phyloP scores from a whole-genome alignment of 306 rosid species.

The Hippophae gyantsensis region DNA sequence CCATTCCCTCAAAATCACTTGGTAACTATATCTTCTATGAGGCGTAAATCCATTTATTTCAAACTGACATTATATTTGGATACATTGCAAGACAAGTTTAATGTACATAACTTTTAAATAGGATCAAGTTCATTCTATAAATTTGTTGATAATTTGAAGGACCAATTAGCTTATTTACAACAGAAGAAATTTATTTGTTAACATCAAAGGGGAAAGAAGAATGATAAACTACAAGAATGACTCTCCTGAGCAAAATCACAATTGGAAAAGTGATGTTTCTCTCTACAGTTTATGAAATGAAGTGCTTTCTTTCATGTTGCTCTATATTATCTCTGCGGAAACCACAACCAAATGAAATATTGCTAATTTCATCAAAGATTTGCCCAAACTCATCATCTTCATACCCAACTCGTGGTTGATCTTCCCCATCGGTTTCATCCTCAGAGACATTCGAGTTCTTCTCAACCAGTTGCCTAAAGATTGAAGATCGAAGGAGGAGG shows the following conservation, averaged over 20 bases:
- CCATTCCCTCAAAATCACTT: too few species aligned
- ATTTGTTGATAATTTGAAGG: not conserved
- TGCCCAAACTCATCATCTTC: constrained; percentile 36
- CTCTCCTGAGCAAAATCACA: not conserved
- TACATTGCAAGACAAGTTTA: too few species aligned
- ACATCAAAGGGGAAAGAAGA: too few species aligned
- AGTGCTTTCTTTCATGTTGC: constrained; percentile 39
- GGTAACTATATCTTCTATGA: too few species aligned
- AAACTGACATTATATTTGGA: too few species aligned
- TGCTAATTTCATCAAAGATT: constrained; percentile 32
- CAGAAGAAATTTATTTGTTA: not conserved
- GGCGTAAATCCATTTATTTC: too few species aligned
- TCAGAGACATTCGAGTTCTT: constrained; percentile 43
- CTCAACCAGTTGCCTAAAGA: constrained; percentile 50
- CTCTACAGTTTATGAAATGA: constrained; percentile 19
- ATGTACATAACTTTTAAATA: too few species aligned
- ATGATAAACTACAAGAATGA: too few species aligned
- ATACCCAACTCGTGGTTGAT: constrained; percentile 20
- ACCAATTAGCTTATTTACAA: constrained; percentile 6
- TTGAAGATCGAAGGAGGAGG: constrained; percentile 54
- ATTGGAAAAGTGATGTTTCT: not conserved
- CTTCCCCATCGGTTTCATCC: constrained; percentile 43
- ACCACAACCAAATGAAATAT: constrained; percentile 38
- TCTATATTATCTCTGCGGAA: constrained; percentile 28
- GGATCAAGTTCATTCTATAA: too few species aligned